phyloP scores from a whole-genome alignment of 768 basidiomycete species.

The Nidularia pulvinata region DNA sequence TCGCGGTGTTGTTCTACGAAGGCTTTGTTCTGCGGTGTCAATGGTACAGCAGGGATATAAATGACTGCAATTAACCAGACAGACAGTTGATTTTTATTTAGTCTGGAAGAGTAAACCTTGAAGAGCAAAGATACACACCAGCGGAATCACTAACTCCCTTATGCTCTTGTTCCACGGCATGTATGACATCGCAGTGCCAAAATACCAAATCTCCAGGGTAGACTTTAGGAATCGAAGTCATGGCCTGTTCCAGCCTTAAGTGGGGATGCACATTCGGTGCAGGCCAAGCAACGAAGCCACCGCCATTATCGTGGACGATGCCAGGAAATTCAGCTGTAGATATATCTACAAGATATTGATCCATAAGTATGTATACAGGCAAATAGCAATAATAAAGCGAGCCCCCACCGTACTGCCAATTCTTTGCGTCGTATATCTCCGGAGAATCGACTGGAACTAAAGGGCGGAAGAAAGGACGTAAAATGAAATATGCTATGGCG shows the following conservation, averaged over 20 bases:
- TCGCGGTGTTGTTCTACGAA: slow-evolving; percentile 51
- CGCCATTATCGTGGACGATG: slow-evolving; percentile 12
- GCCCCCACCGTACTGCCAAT: slow-evolving; percentile 35
- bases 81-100: background rate
- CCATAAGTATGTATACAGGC: background rate
- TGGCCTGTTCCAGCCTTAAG: slow-evolving; percentile 49
- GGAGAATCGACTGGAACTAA: slow-evolving; percentile 26
- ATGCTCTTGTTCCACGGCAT: slow-evolving; percentile 33
- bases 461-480: slow-evolving; percentile 67
- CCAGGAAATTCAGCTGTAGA: slow-evolving; percentile 41
- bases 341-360: slow-evolving; percentile 22
- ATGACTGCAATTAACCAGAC: slow-evolving; percentile 34
- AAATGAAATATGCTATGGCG: slow-evolving; percentile 54
- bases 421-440: slow-evolving; percentile 34
- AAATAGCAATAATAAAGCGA: background rate
- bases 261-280: slow-evolving; percentile 31
- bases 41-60: slow-evolving; percentile 57
- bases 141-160: slow-evolving; percentile 39
- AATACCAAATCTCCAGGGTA: slow-evolving; percentile 69
- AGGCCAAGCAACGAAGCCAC: background rate
- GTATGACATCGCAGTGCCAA: slow-evolving; percentile 52
- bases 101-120: background rate
- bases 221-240: slow-evolving; percentile 63
- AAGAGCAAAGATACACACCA: background rate
- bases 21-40: slow-evolving; percentile 40